A percentile compares a stretch with the other conserved stretches of the same genome.
Conservation (phyloP, 108 stramenopile species). For the Stephanodiscus triporus region DNA sequence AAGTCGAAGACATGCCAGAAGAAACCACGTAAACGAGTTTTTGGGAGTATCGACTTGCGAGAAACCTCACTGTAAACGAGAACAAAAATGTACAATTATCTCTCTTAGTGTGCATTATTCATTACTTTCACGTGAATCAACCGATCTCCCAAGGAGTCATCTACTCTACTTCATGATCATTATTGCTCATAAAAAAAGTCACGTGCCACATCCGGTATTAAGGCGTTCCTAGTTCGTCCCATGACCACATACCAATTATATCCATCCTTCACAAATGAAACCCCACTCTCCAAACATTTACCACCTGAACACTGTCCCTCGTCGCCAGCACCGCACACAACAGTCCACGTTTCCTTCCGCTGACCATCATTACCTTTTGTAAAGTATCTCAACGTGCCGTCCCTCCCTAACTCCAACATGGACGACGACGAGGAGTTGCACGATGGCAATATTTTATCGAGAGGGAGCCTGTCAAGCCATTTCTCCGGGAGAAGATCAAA, state of each 20-base stretch:
- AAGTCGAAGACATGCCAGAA: too few species aligned
- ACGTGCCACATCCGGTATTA: constrained; percentile 1
- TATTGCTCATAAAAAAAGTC: not conserved
- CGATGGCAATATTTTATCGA: constrained; percentile 3
- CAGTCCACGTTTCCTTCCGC: constrained; percentile 14
- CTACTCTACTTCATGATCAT: not conserved
- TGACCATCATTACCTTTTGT: constrained; percentile 11
- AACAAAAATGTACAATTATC: not conserved
- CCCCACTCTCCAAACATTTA: constrained; percentile 6
- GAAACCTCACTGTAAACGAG: not conserved
- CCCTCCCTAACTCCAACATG: constrained; percentile 36
- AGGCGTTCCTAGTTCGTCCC: not conserved
- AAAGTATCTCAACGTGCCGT: constrained; percentile 37
- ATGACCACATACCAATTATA: constrained; percentile 13
- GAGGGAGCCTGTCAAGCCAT: not conserved
- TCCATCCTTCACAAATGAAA: constrained; percentile 3
- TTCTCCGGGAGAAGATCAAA: constrained; percentile 34
- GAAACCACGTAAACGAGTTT: too few species aligned
- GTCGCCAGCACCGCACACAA: constrained; percentile 2
- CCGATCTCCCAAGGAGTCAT: not conserved
- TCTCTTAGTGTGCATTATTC: not conserved
- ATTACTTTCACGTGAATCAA: not conserved
- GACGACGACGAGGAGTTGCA: constrained; percentile 25
- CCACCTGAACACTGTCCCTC: constrained; percentile 5
- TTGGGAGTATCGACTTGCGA: constrained; percentile 14